Conservation (phyloP, 192 early-diverging fungal genomes). For the Helicostylum pulchrum region DNA sequence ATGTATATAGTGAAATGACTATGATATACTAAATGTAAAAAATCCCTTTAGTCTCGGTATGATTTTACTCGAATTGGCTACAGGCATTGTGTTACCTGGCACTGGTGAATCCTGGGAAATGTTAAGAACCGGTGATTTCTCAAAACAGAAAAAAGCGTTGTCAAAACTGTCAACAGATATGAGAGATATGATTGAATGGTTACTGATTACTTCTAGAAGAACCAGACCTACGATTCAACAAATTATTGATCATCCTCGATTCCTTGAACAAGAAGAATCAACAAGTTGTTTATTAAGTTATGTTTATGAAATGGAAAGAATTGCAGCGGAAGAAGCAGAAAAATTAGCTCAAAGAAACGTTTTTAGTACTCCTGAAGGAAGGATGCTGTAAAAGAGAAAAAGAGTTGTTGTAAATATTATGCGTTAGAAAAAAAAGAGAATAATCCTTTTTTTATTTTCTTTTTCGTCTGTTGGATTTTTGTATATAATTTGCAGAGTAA, state of each 20-base stretch:
- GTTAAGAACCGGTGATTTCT: slow-evolving; percentile 73
- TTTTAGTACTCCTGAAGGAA: not conserved
- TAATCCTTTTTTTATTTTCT: not conserved
- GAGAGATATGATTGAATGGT: slow-evolving; percentile 57
- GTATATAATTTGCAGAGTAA: too few species aligned
- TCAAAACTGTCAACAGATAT: slow-evolving; percentile 47
- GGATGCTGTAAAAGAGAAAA: not conserved
- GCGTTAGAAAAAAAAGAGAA: not conserved
- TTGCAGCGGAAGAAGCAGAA: not conserved
- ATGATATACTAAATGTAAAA: not conserved
- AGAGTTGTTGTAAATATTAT: not conserved
- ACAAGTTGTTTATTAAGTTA: not conserved
- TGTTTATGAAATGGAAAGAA: not conserved
- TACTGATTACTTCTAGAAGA: slow-evolving; percentile 60
- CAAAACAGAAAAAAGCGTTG: slow-evolving; percentile 50
- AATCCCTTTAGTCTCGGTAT: slow-evolving; percentile 71
- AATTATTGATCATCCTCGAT: slow-evolving; percentile 49
- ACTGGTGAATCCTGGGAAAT: slow-evolving; percentile 86
- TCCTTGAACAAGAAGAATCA: not conserved
- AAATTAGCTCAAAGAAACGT: not conserved
- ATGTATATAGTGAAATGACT: not conserved
- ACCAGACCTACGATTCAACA: slow-evolving; percentile 54
- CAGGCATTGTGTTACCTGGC: slow-evolving; percentile 84
- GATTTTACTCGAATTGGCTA: slow-evolving; percentile 82
- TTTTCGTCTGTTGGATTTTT: not conserved